Evolutionary conservation across 495 filamentous ascomycete species (phyloP).

Genomic region (Gamarada debralockiae): DNA sequence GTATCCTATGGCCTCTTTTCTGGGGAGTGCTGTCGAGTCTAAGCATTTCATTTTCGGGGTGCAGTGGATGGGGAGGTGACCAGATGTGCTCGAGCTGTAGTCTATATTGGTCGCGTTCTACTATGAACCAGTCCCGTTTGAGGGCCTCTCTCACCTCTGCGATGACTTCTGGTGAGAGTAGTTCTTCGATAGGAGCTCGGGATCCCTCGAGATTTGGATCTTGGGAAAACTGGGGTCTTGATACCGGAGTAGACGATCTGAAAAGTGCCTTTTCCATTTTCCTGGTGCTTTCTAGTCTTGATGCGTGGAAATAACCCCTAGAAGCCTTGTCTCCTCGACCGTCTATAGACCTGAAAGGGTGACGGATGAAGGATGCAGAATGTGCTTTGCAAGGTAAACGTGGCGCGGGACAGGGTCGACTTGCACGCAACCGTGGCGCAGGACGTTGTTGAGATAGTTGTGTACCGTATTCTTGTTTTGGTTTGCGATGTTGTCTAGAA

Average conservation of each 20-base stretch:
- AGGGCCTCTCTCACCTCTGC: constrained; percentile 7
- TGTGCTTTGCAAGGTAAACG: constrained; percentile 14
- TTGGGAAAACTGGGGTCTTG: too few relatives aligned
- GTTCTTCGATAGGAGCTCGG: too few relatives aligned
- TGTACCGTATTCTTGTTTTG: too few relatives aligned
- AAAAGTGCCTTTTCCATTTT: constrained; percentile 1
- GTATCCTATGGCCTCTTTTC: constrained; percentile 19
- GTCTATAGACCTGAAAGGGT: constrained; percentile 13
- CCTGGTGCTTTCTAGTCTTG: background rate
- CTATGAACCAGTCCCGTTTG: constrained; percentile 10
- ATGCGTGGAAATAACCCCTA: background rate
- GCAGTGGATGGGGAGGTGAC: constrained; percentile 17
- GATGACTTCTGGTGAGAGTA: constrained; percentile 10
- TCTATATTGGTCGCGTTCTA: constrained; percentile 20
- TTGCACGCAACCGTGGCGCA: too few relatives aligned
- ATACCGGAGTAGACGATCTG: background rate
- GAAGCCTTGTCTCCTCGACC: background rate
- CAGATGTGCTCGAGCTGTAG: constrained; percentile 18
- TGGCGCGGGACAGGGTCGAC: background rate
- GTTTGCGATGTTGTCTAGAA: too few relatives aligned
- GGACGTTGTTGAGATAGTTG: too few relatives aligned
- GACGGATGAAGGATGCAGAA: constrained; percentile 20
- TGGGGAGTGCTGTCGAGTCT: constrained; percentile 19
- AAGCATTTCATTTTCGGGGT: constrained; percentile 21
- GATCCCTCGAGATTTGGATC: too few relatives aligned